A percentile compares a stretch with the other conserved stretches of the same genome.
phyloP scores from a whole-genome alignment of 208 protist species.

The Crithidia mellificae region DNA sequence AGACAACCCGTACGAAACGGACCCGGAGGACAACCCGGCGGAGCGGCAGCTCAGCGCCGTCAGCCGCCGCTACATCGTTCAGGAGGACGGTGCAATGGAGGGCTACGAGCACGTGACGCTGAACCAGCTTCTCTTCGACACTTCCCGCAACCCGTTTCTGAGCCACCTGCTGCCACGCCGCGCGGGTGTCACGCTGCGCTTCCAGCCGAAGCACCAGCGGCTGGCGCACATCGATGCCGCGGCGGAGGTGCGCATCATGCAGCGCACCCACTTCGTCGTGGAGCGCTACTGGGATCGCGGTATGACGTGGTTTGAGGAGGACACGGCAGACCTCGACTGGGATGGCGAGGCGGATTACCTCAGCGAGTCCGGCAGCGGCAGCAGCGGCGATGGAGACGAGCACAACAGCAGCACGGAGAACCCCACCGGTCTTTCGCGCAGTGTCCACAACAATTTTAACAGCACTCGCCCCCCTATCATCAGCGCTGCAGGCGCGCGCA shows the following conservation, averaged over 20 bases:
- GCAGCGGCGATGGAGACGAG: conserved; percentile 1
- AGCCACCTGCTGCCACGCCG: conserved; percentile 58
- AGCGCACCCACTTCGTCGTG: conserved; percentile 59
- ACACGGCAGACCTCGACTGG: conserved; percentile 22
- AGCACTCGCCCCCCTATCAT: no score
- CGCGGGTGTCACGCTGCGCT: conserved; percentile 40
- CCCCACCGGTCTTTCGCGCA: no score
- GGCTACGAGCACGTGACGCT: conserved; percentile 44
- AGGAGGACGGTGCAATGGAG: conserved; percentile 42
- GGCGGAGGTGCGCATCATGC: conserved; percentile 51
- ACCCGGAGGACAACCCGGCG: conserved; percentile 13
- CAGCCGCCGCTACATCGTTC: conserved; percentile 8
- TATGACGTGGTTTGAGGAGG: conserved; percentile 62
- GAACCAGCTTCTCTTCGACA: conserved; percentile 29
- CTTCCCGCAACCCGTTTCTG: conserved; percentile 44
- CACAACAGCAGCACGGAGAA: neutral
- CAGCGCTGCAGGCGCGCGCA: neutral
- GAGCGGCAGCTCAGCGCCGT: conserved; percentile 10
- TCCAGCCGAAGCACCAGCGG: conserved; percentile 78
- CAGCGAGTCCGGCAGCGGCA: neutral
- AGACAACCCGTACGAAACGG: conserved; percentile 1
- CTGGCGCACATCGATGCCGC: conserved; percentile 58
- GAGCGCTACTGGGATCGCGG: conserved; percentile 77
- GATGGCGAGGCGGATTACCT: conserved; percentile 4
- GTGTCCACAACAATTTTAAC: no score